These are phyloP conservation scores for Rhodotorula mucilaginosa DNA, from an alignment of 1,284 basidiomycete species.

Conservation along the genomic window DNA sequence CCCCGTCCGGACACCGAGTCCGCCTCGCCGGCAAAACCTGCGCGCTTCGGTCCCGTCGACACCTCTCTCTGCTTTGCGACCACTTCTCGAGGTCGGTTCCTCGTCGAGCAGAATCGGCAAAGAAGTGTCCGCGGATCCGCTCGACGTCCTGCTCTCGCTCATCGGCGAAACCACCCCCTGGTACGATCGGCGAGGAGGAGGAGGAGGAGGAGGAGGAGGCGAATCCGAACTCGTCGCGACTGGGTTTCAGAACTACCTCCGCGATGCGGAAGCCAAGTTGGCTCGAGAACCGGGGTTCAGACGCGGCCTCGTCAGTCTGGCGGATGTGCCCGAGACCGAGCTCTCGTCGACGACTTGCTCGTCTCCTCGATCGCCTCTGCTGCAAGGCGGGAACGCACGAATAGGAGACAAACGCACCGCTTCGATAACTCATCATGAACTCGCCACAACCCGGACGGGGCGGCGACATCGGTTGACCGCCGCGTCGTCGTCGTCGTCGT, in stretches of 20 bases:
- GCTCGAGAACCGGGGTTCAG: constrained; percentile 44
- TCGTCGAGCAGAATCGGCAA: background rate
- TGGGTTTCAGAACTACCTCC: constrained; percentile 78
- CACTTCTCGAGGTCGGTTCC: constrained; percentile 10
- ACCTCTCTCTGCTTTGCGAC: background rate
- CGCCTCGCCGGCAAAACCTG: background rate
- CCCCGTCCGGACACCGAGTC: background rate
- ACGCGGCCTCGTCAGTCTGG: constrained; percentile 22
- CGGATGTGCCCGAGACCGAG: background rate
- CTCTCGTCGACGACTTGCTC: background rate
- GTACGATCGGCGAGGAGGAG: constrained; percentile 47
- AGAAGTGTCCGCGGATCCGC: constrained; percentile 41
- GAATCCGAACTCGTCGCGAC: constrained; percentile 68
- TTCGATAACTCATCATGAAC: background rate
- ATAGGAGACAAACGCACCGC: too few relatives aligned
- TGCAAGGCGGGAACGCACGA: too few relatives aligned
- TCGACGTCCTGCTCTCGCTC: constrained; percentile 71
- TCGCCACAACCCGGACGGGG: constrained; percentile 12
- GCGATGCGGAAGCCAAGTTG: constrained; percentile 70
- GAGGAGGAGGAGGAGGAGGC: constrained; percentile 41
- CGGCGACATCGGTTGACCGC: constrained; percentile 23
- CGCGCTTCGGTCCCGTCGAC: background rate
- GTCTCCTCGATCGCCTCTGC: too few relatives aligned
- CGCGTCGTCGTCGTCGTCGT: background rate
- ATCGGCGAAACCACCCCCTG: constrained; percentile 75